phyloP scores from a whole-genome alignment of 1,139 yeast species.

The Diutina ranongensis region DNA sequence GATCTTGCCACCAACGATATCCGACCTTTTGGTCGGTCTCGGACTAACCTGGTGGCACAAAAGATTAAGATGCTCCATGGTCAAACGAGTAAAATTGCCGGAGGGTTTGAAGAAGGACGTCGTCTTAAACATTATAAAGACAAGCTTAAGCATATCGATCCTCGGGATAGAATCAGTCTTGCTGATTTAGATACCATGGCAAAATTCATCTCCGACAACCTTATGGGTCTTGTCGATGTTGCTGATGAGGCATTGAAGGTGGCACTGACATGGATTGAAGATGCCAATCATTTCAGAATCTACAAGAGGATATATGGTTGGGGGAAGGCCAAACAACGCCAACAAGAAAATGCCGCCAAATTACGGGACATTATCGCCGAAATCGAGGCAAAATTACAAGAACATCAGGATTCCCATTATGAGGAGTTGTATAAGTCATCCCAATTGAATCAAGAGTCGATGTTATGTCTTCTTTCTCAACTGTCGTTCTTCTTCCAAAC shows the following conservation, averaged over 20 bases:
- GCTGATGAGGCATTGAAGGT: neutral
- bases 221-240: neutral
- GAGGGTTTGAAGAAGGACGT: neutral
- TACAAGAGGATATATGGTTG: neutral
- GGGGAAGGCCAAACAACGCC: neutral
- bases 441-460: neutral
- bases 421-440: neutral
- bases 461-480: conserved; percentile 19
- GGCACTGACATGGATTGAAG: neutral
- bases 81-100: neutral
- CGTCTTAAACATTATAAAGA: neutral
- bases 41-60: neutral
- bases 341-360: conserved; percentile 1
- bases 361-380: too few species aligned
- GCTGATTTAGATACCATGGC: neutral
- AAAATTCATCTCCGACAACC: neutral
- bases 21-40: neutral
- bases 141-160: neutral
- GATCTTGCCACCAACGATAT: neutral
- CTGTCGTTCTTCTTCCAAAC: conserved; percentile 16
- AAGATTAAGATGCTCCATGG: neutral
- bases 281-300: neutral
- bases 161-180: neutral
- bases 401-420: neutral
- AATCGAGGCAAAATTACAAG: too few species aligned